A percentile compares a stretch with the other conserved stretches of the same genome.
Conservation (phyloP, 2,329 filamentous ascomycete species). For the Pseudogymnoascus sp. region DNA sequence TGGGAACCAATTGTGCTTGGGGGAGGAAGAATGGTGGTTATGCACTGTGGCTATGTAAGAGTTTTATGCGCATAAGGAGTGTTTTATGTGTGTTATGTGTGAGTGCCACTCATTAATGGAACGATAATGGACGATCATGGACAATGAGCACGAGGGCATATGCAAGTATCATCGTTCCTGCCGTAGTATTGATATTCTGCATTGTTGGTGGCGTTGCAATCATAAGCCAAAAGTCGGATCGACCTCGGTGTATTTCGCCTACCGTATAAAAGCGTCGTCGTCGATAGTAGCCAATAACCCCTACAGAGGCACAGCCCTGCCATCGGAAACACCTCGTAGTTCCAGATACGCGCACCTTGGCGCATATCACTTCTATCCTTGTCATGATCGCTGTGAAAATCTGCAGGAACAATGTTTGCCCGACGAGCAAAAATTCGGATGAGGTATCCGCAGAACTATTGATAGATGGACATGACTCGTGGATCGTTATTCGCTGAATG, state of each 20-base stretch:
- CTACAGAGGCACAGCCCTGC: neutral
- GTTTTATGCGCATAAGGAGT: conserved; percentile 2
- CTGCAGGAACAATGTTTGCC: neutral
- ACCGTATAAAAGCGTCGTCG: neutral
- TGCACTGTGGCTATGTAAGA: neutral
- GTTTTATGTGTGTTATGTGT: conserved; percentile 5
- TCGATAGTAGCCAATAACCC: neutral
- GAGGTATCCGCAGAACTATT: neutral
- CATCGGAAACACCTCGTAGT: neutral
- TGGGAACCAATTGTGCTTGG: neutral
- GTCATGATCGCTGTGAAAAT: neutral
- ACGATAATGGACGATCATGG: neutral
- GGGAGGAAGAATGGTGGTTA: neutral
- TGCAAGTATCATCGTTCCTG: neutral
- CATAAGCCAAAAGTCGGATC: neutral
- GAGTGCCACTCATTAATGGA: neutral
- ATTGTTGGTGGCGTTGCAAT: neutral
- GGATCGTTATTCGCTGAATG: neutral
- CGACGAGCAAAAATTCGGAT: neutral
- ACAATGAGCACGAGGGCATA: neutral
- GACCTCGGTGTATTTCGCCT: neutral
- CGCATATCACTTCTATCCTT: neutral
- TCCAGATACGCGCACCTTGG: conserved; percentile 5
- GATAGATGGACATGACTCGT: conserved; percentile 6
- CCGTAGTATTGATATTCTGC: neutral